These are phyloP conservation scores for Kwoniella shandongensis DNA, from an alignment of 768 basidiomycete genomes.

Conservation along the genomic window DNA sequence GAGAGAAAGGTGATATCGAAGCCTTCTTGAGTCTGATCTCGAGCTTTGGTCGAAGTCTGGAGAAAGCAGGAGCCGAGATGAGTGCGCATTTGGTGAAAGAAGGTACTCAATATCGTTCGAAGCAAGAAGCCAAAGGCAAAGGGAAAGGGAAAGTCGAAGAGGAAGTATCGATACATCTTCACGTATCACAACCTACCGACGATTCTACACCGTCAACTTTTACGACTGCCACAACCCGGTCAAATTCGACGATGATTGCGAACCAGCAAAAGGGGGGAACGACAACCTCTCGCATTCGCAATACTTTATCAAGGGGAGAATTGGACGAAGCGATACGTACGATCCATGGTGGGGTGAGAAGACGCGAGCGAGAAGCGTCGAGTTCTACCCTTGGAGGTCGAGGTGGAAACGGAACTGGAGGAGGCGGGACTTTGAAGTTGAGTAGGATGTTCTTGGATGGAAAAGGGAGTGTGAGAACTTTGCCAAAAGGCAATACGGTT, in stretches of 20 bases:
- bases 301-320: constrained; percentile 71
- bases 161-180: too few relatives aligned
- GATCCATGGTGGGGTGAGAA: constrained; percentile 55
- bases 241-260: background rate
- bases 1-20: constrained; percentile 78
- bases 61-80: constrained; percentile 49
- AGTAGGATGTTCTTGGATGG: constrained; percentile 83
- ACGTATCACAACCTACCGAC: background rate
- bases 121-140: background rate
- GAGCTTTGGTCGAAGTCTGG: constrained; percentile 33
- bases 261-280: background rate
- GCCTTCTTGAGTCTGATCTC: constrained; percentile 65
- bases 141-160: too few relatives aligned
- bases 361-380: constrained; percentile 55
- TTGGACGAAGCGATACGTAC: constrained; percentile 79
- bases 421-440: constrained; percentile 50
- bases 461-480: constrained; percentile 36
- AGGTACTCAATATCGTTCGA: constrained; percentile 53
- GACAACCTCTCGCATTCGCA: background rate
- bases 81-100: constrained; percentile 62
- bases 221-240: background rate
- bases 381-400: constrained; percentile 48
- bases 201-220: constrained; percentile 3
- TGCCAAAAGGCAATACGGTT: too few relatives aligned
- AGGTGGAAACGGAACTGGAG: background rate